Evolutionary conservation across 306 rosid genomes (phyloP).

Genomic region (Cucurbita argyrosperma): DNA sequence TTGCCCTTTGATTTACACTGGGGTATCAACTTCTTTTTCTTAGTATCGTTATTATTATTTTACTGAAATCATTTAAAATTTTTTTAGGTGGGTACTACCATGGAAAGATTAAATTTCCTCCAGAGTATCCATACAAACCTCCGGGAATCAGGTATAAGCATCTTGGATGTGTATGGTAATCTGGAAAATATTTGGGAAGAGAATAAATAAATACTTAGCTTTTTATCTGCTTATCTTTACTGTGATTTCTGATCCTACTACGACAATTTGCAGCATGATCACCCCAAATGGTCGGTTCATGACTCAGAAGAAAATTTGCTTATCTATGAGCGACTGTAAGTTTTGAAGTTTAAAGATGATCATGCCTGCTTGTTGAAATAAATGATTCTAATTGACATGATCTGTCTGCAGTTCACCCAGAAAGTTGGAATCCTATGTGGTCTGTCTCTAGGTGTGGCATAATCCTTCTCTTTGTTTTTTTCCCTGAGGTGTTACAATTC

Average conservation of each 20-base stretch:
- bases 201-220: background rate
- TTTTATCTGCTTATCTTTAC: background rate
- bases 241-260: background rate
- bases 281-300: constrained; percentile 94
- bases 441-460: constrained; percentile 82
- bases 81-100: constrained; percentile 75
- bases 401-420: constrained; percentile 77
- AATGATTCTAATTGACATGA: constrained; percentile 8
- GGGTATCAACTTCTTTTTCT: background rate
- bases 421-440: constrained; percentile 99
- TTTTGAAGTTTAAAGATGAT: constrained; percentile 6
- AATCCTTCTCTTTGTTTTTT: constrained; percentile 2
- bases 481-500: background rate
- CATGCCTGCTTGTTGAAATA: background rate
- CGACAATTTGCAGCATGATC: constrained; percentile 51
- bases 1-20: background rate
- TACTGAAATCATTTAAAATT: background rate
- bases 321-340: constrained; percentile 98
- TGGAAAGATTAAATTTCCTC: constrained; percentile 88
- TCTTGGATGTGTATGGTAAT: background rate
- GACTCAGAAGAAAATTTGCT: constrained; percentile 83
- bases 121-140: constrained; percentile 85
- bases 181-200: background rate
- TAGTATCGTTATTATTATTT: background rate
- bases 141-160: constrained; percentile 80